Conservation (phyloP, 2,329 filamentous ascomycete species). For the Penicillium sp. region DNA sequence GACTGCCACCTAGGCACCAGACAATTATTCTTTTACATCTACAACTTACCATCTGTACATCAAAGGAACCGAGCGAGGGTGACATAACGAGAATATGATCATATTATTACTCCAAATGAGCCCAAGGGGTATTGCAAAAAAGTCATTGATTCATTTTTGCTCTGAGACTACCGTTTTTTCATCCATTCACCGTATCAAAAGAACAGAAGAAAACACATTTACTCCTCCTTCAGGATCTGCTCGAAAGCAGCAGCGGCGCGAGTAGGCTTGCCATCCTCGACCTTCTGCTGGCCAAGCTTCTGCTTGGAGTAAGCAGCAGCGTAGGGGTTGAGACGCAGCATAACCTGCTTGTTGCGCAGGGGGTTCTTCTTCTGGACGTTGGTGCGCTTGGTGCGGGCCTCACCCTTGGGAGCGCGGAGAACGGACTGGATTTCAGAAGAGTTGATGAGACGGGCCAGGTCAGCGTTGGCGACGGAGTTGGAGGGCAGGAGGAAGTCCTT, state of each 20-base stretch:
- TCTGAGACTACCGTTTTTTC: constrained; percentile 24
- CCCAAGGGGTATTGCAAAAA: constrained; percentile 27
- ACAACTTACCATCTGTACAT: constrained; percentile 8
- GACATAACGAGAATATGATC: constrained; percentile 18
- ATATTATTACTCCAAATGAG: constrained; percentile 27
- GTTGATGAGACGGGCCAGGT: constrained; percentile 98
- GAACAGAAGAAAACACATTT: constrained; percentile 29
- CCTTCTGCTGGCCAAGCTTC: constrained; percentile 68
- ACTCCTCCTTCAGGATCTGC: constrained; percentile 49
- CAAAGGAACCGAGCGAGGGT: background rate
- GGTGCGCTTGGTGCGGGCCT: constrained; percentile 80
- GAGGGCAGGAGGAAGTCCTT: constrained; percentile 97
- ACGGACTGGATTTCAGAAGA: constrained; percentile 96
- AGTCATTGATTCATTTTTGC: constrained; percentile 29
- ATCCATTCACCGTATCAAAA: constrained; percentile 21
- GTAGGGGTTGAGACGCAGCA: constrained; percentile 98
- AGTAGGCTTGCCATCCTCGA: constrained; percentile 58
- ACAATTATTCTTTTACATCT: background rate
- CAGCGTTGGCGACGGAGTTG: constrained; percentile 87
- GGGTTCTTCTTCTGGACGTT: constrained; percentile 99
- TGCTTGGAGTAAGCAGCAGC: constrained; percentile 83
- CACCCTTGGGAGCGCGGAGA: constrained; percentile 84
- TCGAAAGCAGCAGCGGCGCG: constrained; percentile 51
- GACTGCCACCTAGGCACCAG: background rate
- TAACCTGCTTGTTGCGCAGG: constrained; percentile 96